Evolutionary conservation across 2,329 filamentous ascomycete species (phyloP).

Genomic region (Blumeria graminis): DNA sequence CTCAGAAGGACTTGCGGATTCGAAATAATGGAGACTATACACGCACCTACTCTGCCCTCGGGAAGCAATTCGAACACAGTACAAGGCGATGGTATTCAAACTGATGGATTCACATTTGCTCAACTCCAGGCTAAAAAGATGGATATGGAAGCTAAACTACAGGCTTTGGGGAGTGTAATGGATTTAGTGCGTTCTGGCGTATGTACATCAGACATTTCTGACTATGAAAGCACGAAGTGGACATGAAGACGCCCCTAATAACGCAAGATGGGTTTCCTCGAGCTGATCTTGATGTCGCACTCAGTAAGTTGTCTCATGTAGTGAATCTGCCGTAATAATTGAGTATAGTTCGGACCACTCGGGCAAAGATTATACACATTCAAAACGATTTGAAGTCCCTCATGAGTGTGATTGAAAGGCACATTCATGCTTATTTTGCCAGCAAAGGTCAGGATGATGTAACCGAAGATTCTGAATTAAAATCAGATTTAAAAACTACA

Average conservation of each 20-base stretch:
- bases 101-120: conserved; percentile 40
- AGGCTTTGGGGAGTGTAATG: conserved; percentile 63
- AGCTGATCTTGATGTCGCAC: conserved; percentile 81
- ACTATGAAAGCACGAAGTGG: conserved; percentile 51
- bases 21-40: conserved; percentile 35
- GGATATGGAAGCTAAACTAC: conserved; percentile 63
- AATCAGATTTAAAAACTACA: conserved; percentile 5
- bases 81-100: conserved; percentile 34
- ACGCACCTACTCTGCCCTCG: conserved; percentile 49
- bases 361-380: conserved; percentile 67
- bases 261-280: conserved; percentile 83
- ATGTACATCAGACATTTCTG: not conserved
- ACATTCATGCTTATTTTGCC: conserved; percentile 81
- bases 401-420: conserved; percentile 62
- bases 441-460: conserved; percentile 24
- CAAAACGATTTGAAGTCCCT: conserved; percentile 84
- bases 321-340: not conserved
- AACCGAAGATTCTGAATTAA: conserved; percentile 5
- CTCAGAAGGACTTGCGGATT: not conserved
- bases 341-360: conserved; percentile 60
- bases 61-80: conserved; percentile 42
- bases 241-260: conserved; percentile 71
- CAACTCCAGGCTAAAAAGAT: conserved; percentile 74
- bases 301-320: conserved; percentile 33
- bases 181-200: conserved; percentile 39